These are phyloP conservation scores for Phytophthora gonapodyides DNA, from an alignment of 352 stramenopile species.

Conservation along the genomic window DNA sequence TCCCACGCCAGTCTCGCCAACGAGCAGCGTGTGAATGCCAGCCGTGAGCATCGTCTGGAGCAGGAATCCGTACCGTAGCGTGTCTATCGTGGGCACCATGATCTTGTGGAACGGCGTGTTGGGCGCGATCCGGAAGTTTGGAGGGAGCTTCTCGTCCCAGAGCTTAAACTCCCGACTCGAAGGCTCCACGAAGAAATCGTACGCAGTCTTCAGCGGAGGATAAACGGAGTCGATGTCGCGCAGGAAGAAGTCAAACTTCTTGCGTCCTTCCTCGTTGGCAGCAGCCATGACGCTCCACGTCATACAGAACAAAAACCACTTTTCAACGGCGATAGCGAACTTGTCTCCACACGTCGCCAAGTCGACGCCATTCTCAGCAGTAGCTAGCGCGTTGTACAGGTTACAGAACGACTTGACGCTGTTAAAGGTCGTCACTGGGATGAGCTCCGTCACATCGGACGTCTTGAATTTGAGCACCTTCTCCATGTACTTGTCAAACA, in stretches of 20 bases:
- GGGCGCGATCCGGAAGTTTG: constrained; percentile 71
- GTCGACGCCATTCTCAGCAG: constrained; percentile 72
- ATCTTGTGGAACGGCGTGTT: constrained; percentile 87
- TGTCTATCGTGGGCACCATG: constrained; percentile 88
- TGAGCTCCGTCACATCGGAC: constrained; percentile 69
- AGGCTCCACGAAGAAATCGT: constrained; percentile 93
- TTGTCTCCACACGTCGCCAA: constrained; percentile 66
- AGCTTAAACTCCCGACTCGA: constrained; percentile 79
- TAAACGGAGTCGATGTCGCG: constrained; percentile 94
- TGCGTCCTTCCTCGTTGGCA: constrained; percentile 84
- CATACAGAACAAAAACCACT: constrained; percentile 87
- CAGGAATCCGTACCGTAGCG: constrained; percentile 80
- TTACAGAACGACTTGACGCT: constrained; percentile 87
- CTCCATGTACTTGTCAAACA: constrained; percentile 88
- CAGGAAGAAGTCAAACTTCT: constrained; percentile 87
- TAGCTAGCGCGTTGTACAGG: constrained; percentile 80
- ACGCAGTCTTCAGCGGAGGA: constrained; percentile 90
- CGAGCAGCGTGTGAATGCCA: constrained; percentile 85
- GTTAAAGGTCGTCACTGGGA: constrained; percentile 83
- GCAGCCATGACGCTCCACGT: constrained; percentile 88
- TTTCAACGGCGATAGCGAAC: constrained; percentile 70
- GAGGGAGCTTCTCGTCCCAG: constrained; percentile 83
- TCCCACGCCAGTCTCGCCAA: constrained; percentile 89
- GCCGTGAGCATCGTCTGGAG: constrained; percentile 77
- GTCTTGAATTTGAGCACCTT: constrained; percentile 73